Base-by-base conservation (phyloP, 202 grass and related monocot genomes). In the Cymbopogon flexuosus region DNA sequence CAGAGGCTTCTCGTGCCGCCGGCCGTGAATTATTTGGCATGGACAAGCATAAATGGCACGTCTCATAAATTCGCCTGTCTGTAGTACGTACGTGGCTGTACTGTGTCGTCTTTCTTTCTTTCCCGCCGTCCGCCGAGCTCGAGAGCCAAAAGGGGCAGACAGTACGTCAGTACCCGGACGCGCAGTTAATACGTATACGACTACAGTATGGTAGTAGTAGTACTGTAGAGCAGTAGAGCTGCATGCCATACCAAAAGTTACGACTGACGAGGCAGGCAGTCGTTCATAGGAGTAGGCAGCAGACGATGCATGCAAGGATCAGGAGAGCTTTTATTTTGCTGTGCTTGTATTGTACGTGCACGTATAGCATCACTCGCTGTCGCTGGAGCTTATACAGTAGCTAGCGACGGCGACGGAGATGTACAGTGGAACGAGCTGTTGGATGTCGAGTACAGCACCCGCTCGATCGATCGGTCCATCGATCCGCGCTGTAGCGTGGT, bases 1-100 rank as follows among this genome's bases (percentile, higher is more conserved):
- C 45, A 49, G 73, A 35, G 65, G 73, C 52, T 68, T 52, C 68
- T 83, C 86, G 80, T 74, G 86, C 74, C 79, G 74, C n/a, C 27
- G 15, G 73, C n/a, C 27, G 15, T 49, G 67, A 67, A 83, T 73
- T 78, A 61, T 83, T 79, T 61, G 79, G 2, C 49, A 54, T 19
- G 16, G 57, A 30, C 42, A 11, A 15, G 45, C 61, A 75, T 31
- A 61, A 79, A 68, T 74, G 68, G 21, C 68, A 16, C 60, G 21
- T 68, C 80, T 78, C 80, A 61, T 83, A 46, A 78, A 73, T 83
- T 61, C 49, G 58, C 27, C 3, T 22, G 61, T 0, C 68, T 33
- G 27, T 27, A 27, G 27, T 27, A 27, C 36, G 2, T 39, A 36
- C 5, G 35, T 6, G 0, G 5, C 27, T 36, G 35, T 36, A 4